These are phyloP conservation scores for Silene coronaria DNA, from an alignment of 179 eudicot species.

Conservation along the genomic window DNA sequence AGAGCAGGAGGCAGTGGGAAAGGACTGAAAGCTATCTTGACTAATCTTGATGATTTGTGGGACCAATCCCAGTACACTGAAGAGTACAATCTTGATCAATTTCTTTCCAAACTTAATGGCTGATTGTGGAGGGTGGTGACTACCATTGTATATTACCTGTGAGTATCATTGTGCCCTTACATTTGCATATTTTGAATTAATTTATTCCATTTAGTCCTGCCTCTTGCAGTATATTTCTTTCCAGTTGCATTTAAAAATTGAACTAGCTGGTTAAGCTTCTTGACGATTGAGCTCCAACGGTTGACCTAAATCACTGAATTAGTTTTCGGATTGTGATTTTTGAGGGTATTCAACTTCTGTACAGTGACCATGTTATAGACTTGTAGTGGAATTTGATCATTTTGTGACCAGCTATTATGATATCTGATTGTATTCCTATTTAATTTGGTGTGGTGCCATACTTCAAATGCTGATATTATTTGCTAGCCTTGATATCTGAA, in stretches of 20 bases:
- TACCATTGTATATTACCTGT: conserved; percentile 27
- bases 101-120: conserved; percentile 78
- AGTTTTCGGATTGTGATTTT: neutral
- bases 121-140: conserved; percentile 25
- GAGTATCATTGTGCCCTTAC: conserved; percentile 15
- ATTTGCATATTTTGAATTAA: conserved; percentile 1
- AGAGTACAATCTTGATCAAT: conserved; percentile 81
- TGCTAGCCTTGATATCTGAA: neutral
- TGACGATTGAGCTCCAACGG: neutral
- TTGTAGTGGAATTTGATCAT: neutral
- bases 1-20: conserved; percentile 57
- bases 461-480: neutral
- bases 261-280: neutral
- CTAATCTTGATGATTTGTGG: conserved; percentile 93
- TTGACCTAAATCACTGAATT: neutral
- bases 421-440: neutral
- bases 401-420: neutral
- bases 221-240: neutral
- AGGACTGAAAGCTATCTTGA: conserved; percentile 88
- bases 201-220: neutral
- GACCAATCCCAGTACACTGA: conserved; percentile 97
- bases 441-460: neutral
- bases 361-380: neutral
- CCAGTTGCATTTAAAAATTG: neutral
- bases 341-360: neutral